These are phyloP conservation scores for Auxenochlorella pyrenoidosa DNA, from an alignment of 139 green algal genomes.

Conservation along the genomic window DNA sequence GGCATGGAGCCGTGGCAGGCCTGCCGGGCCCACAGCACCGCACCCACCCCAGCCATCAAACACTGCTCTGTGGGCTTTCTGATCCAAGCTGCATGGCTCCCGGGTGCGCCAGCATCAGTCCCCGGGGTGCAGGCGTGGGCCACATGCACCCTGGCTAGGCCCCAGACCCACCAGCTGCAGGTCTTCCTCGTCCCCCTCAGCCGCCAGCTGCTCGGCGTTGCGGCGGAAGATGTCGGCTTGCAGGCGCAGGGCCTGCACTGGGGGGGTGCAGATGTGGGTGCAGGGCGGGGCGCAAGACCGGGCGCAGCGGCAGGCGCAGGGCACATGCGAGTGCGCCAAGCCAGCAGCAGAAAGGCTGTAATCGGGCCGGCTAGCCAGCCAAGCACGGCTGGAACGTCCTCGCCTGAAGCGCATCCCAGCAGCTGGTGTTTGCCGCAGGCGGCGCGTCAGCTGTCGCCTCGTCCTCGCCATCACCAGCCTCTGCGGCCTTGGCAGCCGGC, in stretches of 20 bases:
- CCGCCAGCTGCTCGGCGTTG: constrained; percentile 32
- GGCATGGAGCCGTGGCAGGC: neutral
- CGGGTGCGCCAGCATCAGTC: too few relatives aligned
- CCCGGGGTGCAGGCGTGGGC: neutral
- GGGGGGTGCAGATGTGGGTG: neutral
- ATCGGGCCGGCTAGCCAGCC: neutral
- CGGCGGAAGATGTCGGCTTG: constrained; percentile 33
- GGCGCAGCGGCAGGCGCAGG: too few relatives aligned
- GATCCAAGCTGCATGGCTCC: too few relatives aligned
- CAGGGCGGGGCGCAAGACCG: too few relatives aligned
- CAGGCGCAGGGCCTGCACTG: constrained; percentile 18
- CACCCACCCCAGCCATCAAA: neutral
- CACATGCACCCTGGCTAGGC: neutral
- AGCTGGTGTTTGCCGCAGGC: neutral
- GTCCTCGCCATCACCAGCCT: neutral
- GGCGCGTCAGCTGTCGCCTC: neutral
- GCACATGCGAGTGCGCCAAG: too few relatives aligned
- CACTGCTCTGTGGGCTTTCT: too few relatives aligned
- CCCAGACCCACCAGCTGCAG: constrained; percentile 4
- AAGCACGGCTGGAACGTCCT: neutral
- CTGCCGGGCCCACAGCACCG: neutral
- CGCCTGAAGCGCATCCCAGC: constrained; percentile 23
- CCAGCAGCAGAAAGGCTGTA: neutral
- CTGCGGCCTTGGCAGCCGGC: neutral
- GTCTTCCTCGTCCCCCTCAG: constrained; percentile 30